Evolutionary conservation across 208 protist species (phyloP).

Genomic region (Novymonas esmeraldas): DNA sequence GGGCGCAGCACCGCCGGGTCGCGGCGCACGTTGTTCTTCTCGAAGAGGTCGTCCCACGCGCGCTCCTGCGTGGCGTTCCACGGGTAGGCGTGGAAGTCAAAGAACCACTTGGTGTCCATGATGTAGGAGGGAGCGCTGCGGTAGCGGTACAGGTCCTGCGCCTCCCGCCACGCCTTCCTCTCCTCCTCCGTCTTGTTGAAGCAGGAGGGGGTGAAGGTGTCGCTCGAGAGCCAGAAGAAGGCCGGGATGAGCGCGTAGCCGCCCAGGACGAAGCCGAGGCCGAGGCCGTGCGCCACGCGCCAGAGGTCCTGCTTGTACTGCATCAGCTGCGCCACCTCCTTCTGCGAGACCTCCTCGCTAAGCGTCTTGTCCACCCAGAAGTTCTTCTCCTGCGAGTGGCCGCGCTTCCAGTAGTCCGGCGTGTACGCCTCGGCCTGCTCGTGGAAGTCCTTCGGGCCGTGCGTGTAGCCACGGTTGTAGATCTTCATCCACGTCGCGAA

Average conservation of each 20-base stretch:
- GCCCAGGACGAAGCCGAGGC: slow-evolving; percentile 57
- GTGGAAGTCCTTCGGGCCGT: slow-evolving; percentile 75
- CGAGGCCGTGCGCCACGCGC: slow-evolving; percentile 72
- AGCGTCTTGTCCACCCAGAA: slow-evolving; percentile 93
- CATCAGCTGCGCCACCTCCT: slow-evolving; percentile 86
- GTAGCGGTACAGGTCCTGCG: slow-evolving; percentile 92
- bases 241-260: slow-evolving; percentile 80
- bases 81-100: slow-evolving; percentile 87
- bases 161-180: slow-evolving; percentile 78
- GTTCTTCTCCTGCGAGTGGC: slow-evolving; percentile 88
- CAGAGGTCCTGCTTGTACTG: slow-evolving; percentile 87
- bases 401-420: slow-evolving; percentile 88
- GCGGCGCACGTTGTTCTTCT: slow-evolving; percentile 92
- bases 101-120: slow-evolving; percentile 90
- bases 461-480: slow-evolving; percentile 75
- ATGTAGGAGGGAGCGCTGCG: slow-evolving; percentile 86
- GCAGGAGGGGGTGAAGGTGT: slow-evolving; percentile 84
- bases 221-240: slow-evolving; percentile 88
- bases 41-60: slow-evolving; percentile 91
- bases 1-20: slow-evolving; percentile 79
- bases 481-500: slow-evolving; percentile 80
- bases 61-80: slow-evolving; percentile 79
- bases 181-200: slow-evolving; percentile 72
- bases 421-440: slow-evolving; percentile 84
- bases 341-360: slow-evolving; percentile 80